Evolutionary conservation across 345 rosid genomes (phyloP).

Genomic region (Eucalyptus guilfoylei): DNA sequence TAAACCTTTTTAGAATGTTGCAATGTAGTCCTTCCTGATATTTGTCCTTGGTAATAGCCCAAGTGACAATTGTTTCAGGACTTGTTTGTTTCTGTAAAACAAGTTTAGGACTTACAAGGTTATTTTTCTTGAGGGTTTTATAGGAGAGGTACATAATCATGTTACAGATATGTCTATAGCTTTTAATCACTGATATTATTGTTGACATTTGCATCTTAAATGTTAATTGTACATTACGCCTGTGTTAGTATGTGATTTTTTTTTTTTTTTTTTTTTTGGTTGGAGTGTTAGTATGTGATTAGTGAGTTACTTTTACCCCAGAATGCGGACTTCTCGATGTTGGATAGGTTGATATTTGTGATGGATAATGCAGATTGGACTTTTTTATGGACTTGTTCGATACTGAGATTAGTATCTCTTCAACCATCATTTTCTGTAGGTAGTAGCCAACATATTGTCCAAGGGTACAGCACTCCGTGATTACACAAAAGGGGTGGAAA

Average conservation of each 20-base stretch:
- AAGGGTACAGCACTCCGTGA: slow-evolving; percentile 78
- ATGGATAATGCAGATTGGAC: not conserved
- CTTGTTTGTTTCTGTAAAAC: not conserved
- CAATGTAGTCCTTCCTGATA: not conserved
- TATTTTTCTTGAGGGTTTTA: not conserved
- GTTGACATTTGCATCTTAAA: not conserved
- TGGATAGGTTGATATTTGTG: not conserved
- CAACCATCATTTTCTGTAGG: slow-evolving; percentile 24
- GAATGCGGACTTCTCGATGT: not conserved
- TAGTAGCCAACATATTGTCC: slow-evolving; percentile 79
- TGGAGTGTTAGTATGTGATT: not conserved
- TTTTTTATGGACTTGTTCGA: not conserved
- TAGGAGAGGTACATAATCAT: not conserved
- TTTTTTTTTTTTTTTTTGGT: too few species aligned
- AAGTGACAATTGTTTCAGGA: not conserved
- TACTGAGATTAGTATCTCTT: not conserved
- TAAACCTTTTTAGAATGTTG: not conserved
- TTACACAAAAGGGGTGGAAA: slow-evolving; percentile 88
- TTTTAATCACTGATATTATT: not conserved
- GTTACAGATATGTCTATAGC: not conserved
- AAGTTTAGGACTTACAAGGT: not conserved
- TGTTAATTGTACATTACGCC: not conserved
- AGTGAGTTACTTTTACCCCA: not conserved
- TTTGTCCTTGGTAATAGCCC: not conserved
- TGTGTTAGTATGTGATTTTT: not conserved